Conservation (phyloP, 176 grass and related monocot genomes). For the Ensete ventricosum region DNA sequence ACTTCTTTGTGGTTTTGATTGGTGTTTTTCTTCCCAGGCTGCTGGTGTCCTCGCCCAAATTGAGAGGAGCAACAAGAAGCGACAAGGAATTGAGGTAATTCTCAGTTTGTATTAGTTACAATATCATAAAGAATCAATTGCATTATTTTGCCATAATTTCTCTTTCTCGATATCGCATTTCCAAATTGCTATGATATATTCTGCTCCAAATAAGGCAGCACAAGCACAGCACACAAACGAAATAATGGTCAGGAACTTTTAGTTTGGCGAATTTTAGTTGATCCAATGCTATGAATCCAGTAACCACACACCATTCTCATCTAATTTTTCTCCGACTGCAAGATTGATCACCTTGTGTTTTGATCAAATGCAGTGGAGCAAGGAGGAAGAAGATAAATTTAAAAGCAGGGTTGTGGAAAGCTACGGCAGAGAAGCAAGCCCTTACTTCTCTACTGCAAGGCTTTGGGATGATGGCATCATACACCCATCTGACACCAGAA, state of each 20-base stretch:
- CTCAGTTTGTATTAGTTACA: neutral
- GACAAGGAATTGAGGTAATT: slow-evolving; percentile 75
- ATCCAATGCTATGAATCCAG: too few relatives aligned
- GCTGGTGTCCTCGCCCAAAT: slow-evolving; percentile 94
- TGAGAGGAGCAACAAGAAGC: slow-evolving; percentile 79
- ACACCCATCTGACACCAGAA: slow-evolving; percentile 71
- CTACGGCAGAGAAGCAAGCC: slow-evolving; percentile 79
- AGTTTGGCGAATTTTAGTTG: too few relatives aligned
- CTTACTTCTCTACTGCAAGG: slow-evolving; percentile 82
- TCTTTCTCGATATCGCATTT: neutral
- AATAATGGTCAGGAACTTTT: too few relatives aligned
- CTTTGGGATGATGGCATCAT: slow-evolving; percentile 98
- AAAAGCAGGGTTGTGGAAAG: slow-evolving; percentile 63
- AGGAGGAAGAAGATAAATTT: slow-evolving; percentile 67
- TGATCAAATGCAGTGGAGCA: slow-evolving; percentile 43
- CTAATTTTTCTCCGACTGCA: neutral
- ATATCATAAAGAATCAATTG: neutral
- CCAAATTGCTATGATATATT: neutral
- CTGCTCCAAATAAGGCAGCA: too few relatives aligned
- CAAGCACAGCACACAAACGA: too few relatives aligned
- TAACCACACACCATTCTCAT: too few relatives aligned
- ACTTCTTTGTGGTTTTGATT: neutral
- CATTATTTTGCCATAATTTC: neutral
- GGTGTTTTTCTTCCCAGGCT: slow-evolving; percentile 38
- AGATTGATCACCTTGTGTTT: neutral